Evolutionary conservation across 306 rosid genomes (phyloP), one percentile per base, ranked within the genome.

Genomic region (Crotalaria pallida): DNA sequence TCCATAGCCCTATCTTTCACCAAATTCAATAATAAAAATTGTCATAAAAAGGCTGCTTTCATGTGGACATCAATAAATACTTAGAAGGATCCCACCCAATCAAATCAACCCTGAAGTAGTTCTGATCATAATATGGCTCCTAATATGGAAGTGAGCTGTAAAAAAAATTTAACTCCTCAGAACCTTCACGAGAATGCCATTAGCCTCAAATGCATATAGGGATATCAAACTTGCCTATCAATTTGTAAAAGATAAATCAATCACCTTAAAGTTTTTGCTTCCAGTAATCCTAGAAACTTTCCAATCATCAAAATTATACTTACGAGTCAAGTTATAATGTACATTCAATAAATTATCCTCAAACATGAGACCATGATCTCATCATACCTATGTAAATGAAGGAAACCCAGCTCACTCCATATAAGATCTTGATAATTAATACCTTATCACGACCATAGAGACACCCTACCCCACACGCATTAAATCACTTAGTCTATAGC

Each of bases 311-410:
- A 59, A 33, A 73, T 52, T 65, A 58, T 43, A 72, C 70, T 67
- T 34, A 81, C 58, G 70, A 66, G 55, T 78, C 65, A 66, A 49
- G 40, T 57, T 47, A 71, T 72, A 62, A 50, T 53, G 77, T 67
- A 59, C 63, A 72, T 67, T 66, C 72, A 74, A 69, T 79, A 80
- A 56, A 77, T 69, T 77, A 83, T 47, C 83, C 72, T 78, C 82
- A 78, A 79, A 79, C 74, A 36, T 50, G 67, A 73, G 75, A 77
- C 86, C 75, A 71, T 58, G 34, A 73, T 71, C 72, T 72, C 69
- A 49, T 69, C 80, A 77, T 51, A 64, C 87, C 90, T 73, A 79
- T 55, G 61, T 69, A 67, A 56, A 65, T 48, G 11, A 73, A 73
- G 61, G 41, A 51, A 66, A 59, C 77, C 87, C 76, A 71, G 29